These are phyloP conservation scores for Solanum virginianum DNA, from an alignment of 257 asterid species.

Conservation along the genomic window DNA sequence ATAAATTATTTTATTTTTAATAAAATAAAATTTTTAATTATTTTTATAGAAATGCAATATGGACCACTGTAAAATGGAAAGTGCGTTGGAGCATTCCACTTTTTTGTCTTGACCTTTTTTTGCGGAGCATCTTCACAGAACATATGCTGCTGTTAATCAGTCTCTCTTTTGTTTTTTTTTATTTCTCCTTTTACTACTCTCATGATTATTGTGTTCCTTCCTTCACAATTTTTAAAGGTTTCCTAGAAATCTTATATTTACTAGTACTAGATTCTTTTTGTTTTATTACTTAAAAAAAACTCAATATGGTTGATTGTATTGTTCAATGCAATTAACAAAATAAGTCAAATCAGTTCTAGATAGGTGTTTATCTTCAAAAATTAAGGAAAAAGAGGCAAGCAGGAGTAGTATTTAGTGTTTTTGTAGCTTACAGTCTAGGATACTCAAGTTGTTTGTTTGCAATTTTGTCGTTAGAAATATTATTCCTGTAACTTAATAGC, in stretches of 20 bases:
- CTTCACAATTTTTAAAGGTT: neutral
- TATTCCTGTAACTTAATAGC: too few relatives aligned
- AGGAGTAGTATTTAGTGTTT: neutral
- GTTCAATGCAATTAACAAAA: neutral
- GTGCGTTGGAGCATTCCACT: neutral
- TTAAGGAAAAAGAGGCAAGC: neutral
- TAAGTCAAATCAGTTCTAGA: neutral
- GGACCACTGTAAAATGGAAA: neutral
- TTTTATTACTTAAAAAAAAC: neutral
- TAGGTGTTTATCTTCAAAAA: neutral
- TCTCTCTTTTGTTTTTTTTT: neutral
- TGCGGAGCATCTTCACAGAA: neutral
- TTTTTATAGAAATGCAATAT: too few relatives aligned
- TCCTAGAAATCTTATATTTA: neutral
- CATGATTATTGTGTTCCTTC: neutral
- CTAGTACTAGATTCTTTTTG: neutral
- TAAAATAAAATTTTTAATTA: too few relatives aligned
- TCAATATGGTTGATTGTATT: neutral
- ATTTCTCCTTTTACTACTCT: neutral
- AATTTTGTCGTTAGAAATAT: too few relatives aligned
- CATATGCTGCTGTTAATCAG: neutral
- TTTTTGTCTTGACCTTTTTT: neutral
- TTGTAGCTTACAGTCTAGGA: neutral
- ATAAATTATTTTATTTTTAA: too few relatives aligned
- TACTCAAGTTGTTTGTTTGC: neutral